Evolutionary conservation across 2,329 filamentous ascomycete genomes (phyloP), one percentile per base, ranked within the genome.

Genomic region (Rugonectria rugulosa): DNA sequence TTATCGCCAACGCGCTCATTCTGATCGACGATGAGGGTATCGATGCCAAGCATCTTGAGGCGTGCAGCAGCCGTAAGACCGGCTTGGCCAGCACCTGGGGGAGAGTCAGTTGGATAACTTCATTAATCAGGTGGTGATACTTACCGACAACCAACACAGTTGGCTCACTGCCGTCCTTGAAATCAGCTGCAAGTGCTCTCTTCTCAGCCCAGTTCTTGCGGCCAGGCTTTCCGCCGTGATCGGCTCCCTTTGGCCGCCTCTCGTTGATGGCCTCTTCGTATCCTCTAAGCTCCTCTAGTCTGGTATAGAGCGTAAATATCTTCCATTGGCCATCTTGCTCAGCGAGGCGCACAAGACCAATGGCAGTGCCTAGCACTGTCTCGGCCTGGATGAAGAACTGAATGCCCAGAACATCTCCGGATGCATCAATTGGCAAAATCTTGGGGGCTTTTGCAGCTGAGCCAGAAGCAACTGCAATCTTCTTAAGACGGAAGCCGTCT

Each of bases 301-400:
- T 75, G 0, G 88, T 90, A 64, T 85, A 89, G 0, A 90, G 63
- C 2, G 85, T 87, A 59, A 84, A 88, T 0, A 85, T 81, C 66
- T 85, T 87, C 86, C 86, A 90, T 3, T 54, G 29, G 0, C 69
- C 73, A 42, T 76, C 72, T 20, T 77, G 68, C 31, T 77, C 69
- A 0, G 79, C 75, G 1, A 90, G 68, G 4, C 84, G 75, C 0
- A 82, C 75, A 2, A 89, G 61, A 2, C 88, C 88, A 2, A 77
- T 71, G 0, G 86, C 88, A 0, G 62, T 61, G 0, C 87, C 87
- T 2, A 83, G 62, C 5, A 75, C 72, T 0, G 82, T 87, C 3
- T 81, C 76, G 17, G 87, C 72, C 0, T 69, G 77, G 44, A 88
- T 71, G 61, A 85, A 88, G 54, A 83, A 82, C 43, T 82, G 77